These are phyloP conservation scores for Suhomyces sp. DNA, from an alignment of 805 yeast genomes.

Conservation along the genomic window DNA sequence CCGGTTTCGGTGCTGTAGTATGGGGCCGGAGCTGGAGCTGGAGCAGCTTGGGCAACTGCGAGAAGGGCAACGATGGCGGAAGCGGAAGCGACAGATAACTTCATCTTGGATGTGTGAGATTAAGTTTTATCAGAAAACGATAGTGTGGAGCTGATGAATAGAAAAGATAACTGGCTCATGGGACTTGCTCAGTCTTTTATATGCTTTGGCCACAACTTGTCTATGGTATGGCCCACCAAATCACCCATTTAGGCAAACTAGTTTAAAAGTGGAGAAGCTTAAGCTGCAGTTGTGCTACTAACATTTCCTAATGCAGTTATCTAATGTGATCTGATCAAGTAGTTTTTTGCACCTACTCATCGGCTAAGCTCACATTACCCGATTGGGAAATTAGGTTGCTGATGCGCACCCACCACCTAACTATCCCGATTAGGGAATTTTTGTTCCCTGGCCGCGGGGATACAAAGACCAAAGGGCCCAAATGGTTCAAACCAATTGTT, in stretches of 20 bases:
- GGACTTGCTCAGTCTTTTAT: neutral
- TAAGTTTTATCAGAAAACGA: constrained; percentile 1
- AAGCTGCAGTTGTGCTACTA: neutral
- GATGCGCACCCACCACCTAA: neutral
- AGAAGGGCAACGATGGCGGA: constrained; percentile 6
- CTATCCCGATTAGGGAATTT: constrained; percentile 3
- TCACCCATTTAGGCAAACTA: neutral
- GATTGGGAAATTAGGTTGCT: neutral
- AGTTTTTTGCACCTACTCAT: constrained; percentile 3
- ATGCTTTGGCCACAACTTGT: neutral
- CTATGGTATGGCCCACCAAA: neutral
- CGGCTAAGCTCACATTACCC: neutral
- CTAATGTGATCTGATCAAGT: neutral
- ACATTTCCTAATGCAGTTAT: constrained; percentile 4
- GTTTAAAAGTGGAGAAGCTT: neutral
- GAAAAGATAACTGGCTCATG: neutral
- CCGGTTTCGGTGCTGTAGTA: constrained; percentile 14
- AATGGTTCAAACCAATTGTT: neutral
- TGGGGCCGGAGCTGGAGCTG: constrained; percentile 12
- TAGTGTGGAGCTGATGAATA: neutral
- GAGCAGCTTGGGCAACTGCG: constrained; percentile 23
- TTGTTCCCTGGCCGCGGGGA: neutral
- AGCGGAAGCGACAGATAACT: constrained; percentile 11
- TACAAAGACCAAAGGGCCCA: neutral
- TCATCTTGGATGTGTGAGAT: constrained; percentile 7